A percentile compares a stretch with the other conserved stretches of the same genome.
Evolutionary conservation across 257 asterid genomes (phyloP).

Genomic region (Fraxinus quadrangulata): DNA sequence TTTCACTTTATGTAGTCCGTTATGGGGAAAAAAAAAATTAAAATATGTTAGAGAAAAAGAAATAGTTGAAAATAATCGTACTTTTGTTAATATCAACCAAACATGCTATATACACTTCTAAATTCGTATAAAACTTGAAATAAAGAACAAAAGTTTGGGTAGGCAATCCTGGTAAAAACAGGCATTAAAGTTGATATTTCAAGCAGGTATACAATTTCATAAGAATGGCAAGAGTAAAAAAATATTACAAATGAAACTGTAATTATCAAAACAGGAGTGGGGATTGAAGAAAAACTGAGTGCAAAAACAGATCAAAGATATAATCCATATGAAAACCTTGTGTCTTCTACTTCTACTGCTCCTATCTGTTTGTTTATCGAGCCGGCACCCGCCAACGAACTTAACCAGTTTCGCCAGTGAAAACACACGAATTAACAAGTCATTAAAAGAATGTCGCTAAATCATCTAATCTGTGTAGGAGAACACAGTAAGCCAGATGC

Average conservation of each 20-base stretch:
- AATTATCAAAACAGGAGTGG: background rate
- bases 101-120: too few species aligned
- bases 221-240: background rate
- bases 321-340: background rate
- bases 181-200: conserved; percentile 8
- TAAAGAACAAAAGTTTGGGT: too few species aligned
- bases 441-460: background rate
- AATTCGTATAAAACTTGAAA: too few species aligned
- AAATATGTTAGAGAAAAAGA: too few species aligned
- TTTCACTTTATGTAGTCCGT: too few species aligned
- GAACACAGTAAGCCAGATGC: conserved; percentile 31
- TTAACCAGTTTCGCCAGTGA: background rate
- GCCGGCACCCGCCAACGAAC: background rate
- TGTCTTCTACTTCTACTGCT: background rate
- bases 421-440: background rate
- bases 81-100: too few species aligned
- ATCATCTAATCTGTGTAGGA: conserved; percentile 21
- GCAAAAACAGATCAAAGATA: conserved; percentile 2
- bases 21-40: too few species aligned
- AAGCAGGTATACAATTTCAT: background rate
- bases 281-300: background rate
- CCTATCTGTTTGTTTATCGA: conserved; percentile 6
- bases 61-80: too few species aligned
- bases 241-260: conserved; percentile 11
- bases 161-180: background rate